Conservation (phyloP, 2,329 filamentous ascomycete genomes). For the Sarocladium brachiariae region DNA sequence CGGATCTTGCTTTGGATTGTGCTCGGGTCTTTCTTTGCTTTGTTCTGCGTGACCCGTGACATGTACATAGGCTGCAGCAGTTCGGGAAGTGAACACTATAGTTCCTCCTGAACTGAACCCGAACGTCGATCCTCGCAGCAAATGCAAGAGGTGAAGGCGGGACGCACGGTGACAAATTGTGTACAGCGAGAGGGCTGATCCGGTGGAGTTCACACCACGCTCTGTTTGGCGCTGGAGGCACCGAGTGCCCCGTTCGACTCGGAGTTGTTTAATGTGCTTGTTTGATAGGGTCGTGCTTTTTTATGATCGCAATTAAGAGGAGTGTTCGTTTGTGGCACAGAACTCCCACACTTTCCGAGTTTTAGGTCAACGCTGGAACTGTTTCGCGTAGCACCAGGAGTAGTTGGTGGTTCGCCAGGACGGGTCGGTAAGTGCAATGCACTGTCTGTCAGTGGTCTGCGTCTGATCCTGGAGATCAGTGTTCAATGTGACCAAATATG, state of each 20-base stretch:
- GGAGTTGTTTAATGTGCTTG: background rate
- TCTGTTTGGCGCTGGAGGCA: background rate
- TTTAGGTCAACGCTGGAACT: background rate
- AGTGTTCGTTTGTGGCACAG: background rate
- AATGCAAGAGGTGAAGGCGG: background rate
- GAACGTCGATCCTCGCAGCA: slow-evolving; percentile 4
- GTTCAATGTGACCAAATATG: background rate
- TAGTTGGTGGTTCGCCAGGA: background rate
- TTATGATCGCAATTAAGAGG: background rate
- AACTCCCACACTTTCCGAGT: background rate
- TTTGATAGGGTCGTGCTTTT: no score
- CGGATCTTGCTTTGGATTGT: background rate
- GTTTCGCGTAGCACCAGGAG: background rate
- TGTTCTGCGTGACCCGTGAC: background rate
- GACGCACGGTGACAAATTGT: background rate
- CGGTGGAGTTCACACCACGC: background rate
- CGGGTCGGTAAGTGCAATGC: background rate
- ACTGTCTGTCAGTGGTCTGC: background rate
- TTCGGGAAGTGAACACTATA: background rate
- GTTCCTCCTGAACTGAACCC: background rate
- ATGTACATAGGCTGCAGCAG: background rate
- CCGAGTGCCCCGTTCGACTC: background rate
- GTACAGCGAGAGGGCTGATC: background rate
- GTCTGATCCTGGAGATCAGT: background rate
- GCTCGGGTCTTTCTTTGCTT: slow-evolving; percentile 1